Evolutionary conservation across 1,139 yeast species (phyloP), one percentile per base, ranked within the genome.

Genomic region (Lodderomyces beijingensis): DNA sequence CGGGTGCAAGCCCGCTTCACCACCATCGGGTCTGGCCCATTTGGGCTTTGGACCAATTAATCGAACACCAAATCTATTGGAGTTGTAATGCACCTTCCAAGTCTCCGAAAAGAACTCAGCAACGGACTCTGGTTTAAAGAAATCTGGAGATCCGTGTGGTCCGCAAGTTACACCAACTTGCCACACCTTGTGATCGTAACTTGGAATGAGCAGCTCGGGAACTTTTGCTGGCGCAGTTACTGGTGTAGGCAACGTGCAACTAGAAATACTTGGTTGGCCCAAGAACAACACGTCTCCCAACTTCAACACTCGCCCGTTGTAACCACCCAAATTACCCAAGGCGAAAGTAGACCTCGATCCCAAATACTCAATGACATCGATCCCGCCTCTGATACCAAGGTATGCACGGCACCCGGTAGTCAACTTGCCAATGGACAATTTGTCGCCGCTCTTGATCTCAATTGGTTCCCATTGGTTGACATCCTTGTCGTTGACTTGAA

Each of bases 271-370:
- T 11, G 95, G 85, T 53, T 83, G 86, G 27, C 91, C 93, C 43
- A 88, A 61, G 62, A 86, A 86, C 45, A 89, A 67, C 24, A 87
- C 95, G 58, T 91, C 98, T 49, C 97, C 97, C 41, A 83, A 69
- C 62, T 86, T 88, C 60, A 91, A 72, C 10, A 81, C 87, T 53
- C 97, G 74, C 33, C 98, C 98, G 48, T 88, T 88, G 65, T 77
- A 79, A 36, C 98, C 98, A 53, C 98, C 98, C 62, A 91, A 71
- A 51, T 80, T 81, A 50, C 97, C 97, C 34, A 88, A 69, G 3
- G 96, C 96, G 66, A 89, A 91, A 2, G 98, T 91, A 1, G 97
- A 86, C 56, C 96, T 77, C n/a, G 96, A 85, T 2, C 96, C 96
- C 45, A 91, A 72, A 55, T 89, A 91, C 59, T 86, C 94, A 23